Conservation (phyloP, 345 rosid species). For the Tarenaya hassleriana region DNA sequence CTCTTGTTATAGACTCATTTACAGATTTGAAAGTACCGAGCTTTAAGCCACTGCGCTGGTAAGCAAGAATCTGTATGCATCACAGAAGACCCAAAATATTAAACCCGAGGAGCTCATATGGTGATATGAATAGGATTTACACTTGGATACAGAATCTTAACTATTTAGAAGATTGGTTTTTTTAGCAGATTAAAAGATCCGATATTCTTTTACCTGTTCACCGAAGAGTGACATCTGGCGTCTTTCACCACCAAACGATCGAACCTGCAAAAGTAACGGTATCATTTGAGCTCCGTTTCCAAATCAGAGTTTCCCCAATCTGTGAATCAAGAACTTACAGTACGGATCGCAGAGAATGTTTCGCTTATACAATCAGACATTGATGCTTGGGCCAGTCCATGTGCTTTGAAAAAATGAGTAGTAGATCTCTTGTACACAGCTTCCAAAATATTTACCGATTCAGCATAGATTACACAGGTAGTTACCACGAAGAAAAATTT, state of each 20-base stretch:
- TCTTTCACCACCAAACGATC: constrained; percentile 97
- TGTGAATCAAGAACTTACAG: constrained; percentile 48
- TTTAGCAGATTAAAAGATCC: constrained; percentile 11
- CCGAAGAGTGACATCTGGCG: constrained; percentile 86
- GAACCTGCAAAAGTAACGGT: constrained; percentile 47
- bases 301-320: constrained; percentile 5
- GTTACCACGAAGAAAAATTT: background rate
- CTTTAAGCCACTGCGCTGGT: constrained; percentile 79
- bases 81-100: constrained; percentile 19
- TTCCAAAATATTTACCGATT: constrained; percentile 21
- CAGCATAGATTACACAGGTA: constrained; percentile 20
- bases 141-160: background rate
- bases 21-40: constrained; percentile 87
- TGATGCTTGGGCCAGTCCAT: constrained; percentile 86
- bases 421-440: constrained; percentile 89
- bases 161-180: background rate
- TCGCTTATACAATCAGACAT: constrained; percentile 90
- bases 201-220: constrained; percentile 49
- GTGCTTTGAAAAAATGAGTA: constrained; percentile 71
- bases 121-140: background rate
- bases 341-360: constrained; percentile 90
- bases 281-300: constrained; percentile 14
- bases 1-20: constrained; percentile 85
- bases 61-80: constrained; percentile 74
- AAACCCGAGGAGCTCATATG: constrained; percentile 10